Base-by-base conservation (phyloP, 352 stramenopile species). In the Phytopythium sindhum region DNA sequence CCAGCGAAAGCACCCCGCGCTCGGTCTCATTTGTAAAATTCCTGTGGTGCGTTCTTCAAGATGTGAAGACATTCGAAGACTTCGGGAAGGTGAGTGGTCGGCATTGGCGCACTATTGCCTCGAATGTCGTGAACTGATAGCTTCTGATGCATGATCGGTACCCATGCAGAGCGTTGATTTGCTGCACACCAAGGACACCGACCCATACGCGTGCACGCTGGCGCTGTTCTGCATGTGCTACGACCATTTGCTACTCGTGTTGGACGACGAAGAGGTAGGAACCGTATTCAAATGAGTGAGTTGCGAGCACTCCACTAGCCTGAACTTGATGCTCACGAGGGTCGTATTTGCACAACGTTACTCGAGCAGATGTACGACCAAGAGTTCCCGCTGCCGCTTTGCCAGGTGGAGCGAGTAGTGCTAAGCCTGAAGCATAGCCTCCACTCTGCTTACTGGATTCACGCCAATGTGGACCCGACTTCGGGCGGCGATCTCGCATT, bases 231-330 rank as follows among this genome's bases (percentile, higher is more conserved):
- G 72, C 55, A 70, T 81, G 65, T 68, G 67, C 21, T 90, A 91
- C 66, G 77, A 80, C 44, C 81, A 91, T 55, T 70, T 91, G 45
- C 57, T 92, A 28, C 55, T 86, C 2, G 81, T 90, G 0, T 58
- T 92, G 58, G 77, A 90, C 26, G 83, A 92, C 57, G 74, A 84
- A 74, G 83, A 92, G 80, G 82, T 89, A 61, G 39, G 57, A 14
- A 54, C 57, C 26, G 37, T 52, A 35, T 21, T 35, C 50, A 48
- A 42, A 21, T n/a, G 39, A 19, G 39, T 44, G 39, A 21, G 5
- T 21, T 44, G 3, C 6, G 2, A 44, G 15, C 6, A 17, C 15
- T 21, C 11, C 15, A 21, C 39, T 44, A 8, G 6, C 15, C 5
- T 42, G 44, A 52, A 19, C 44, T 47, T 58, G 4, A 48, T 67